Evolutionary conservation across 352 stramenopile species (phyloP), one percentile per base, ranked within the genome.

Genomic region (Phytopythium kandeliae): DNA sequence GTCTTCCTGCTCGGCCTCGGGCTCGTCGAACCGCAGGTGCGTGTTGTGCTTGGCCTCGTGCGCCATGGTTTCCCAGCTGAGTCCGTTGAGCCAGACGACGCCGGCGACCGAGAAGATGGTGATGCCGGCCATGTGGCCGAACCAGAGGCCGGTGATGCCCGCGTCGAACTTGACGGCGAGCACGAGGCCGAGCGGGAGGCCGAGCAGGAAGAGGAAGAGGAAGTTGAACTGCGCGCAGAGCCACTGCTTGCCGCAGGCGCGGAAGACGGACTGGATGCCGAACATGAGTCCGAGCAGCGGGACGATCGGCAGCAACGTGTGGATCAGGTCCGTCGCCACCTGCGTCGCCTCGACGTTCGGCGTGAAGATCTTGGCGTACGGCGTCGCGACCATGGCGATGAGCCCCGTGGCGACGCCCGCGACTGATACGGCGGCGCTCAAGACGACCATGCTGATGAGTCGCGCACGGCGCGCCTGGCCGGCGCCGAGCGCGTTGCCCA

Each of bases 401-500:
- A 72, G 38, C 15, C 66, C 47, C 19, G 65, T 60, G 11, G 59
- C 54, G 24, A 77, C 47, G 0, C 66, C 49, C 3, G 74, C 71
- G 2, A 85, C 57, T 0, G 57, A 60, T 15, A 76, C 24, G 2
- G 59, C 62, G 2, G 58, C 49, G 31, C 58, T 63, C 37, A 69
- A 49, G 1, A 78, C 50, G 7, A 83, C 55, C 28, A 67, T 49
- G 28, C 67, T 67, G 24, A 69, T 67, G 51, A 85, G 38, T 13
- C 51, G 51, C 2, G 74, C 77, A 24, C 77, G 67, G 2, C 59
- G 63, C 9, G 74, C 58, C 16, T 79, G 60, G 16, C 69, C 65
- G n/a, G 69, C 71, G 25, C 77, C 76, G 12, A 83, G 54, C 19
- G 77, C 74, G 24, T 80, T 88, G 24, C 77, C 77, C 21, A 88